Evolutionary conservation across 2,329 filamentous ascomycete genomes (phyloP).

Genomic region (Venturia pyrina): DNA sequence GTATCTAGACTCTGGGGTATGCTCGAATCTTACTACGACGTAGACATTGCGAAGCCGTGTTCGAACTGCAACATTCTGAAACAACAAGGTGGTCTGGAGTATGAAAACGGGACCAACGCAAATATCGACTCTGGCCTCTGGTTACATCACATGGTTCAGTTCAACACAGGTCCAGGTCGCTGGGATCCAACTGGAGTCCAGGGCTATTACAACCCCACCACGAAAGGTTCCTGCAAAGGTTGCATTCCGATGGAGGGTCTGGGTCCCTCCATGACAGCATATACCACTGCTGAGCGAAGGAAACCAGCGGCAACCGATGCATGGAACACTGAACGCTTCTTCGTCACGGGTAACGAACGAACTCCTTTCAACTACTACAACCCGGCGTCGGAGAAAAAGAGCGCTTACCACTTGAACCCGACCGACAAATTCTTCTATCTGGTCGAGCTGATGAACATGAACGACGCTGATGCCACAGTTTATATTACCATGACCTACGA

Average conservation of each 20-base stretch:
- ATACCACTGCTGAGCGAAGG: neutral
- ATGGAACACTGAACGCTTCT: conserved; percentile 9
- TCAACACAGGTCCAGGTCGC: neutral
- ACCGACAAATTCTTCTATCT: conserved; percentile 9
- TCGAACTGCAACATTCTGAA: conserved; percentile 10
- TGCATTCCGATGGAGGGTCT: neutral
- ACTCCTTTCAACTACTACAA: conserved; percentile 1
- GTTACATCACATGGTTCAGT: conserved; percentile 10
- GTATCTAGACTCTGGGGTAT: neutral
- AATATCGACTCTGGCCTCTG: conserved; percentile 11
- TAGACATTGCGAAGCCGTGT: neutral
- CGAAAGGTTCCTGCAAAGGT: neutral
- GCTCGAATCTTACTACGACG: conserved; percentile 12
- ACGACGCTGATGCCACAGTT: conserved; percentile 11
- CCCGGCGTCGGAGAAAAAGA: neutral
- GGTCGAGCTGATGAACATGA: conserved; percentile 13
- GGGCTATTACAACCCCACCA: neutral
- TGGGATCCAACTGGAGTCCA: neutral
- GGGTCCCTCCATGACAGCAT: neutral
- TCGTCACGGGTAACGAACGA: conserved; percentile 10
- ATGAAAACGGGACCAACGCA: conserved; percentile 8
- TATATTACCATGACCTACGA: conserved; percentile 13
- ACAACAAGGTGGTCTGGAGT: conserved; percentile 7
- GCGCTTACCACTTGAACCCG: conserved; percentile 5
- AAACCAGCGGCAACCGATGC: neutral